Evolutionary conservation across 805 yeast genomes (phyloP).

Genomic region (Kuraishia borneana): DNA sequence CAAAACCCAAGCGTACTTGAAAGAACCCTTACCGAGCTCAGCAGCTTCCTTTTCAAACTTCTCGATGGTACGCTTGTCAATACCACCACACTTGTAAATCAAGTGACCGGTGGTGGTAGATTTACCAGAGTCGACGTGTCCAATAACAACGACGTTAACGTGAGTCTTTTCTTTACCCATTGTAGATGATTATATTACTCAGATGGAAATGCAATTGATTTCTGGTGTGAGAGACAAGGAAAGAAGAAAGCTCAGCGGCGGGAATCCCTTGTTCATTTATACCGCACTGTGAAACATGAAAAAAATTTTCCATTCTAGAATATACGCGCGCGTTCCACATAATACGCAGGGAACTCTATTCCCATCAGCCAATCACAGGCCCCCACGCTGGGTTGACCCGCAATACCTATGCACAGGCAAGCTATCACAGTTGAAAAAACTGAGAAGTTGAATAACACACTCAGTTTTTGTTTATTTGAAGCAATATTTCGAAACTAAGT

Average conservation of each 20-base stretch:
- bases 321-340: constrained; percentile 1
- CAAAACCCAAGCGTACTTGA: constrained; percentile 96
- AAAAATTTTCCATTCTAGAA: constrained; percentile 2
- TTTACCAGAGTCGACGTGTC: constrained; percentile 99
- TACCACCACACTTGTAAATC: constrained; percentile 99
- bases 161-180: constrained; percentile 90
- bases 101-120: constrained; percentile 99
- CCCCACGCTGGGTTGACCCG: neutral
- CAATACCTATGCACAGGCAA: neutral
- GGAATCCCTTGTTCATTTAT: constrained; percentile 2
- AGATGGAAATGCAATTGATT: constrained; percentile 24
- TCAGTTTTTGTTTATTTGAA: too few relatives aligned
- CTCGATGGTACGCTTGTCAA: constrained; percentile 97
- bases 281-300: neutral
- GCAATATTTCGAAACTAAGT: too few relatives aligned
- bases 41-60: constrained; percentile 98
- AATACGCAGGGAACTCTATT: neutral
- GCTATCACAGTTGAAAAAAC: too few relatives aligned
- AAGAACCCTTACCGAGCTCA: constrained; percentile 94
- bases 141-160: constrained; percentile 99
- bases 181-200: constrained; percentile 13
- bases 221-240: constrained; percentile 21
- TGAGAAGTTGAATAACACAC: too few relatives aligned
- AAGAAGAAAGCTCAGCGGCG: constrained; percentile 1
- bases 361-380: neutral